Conservation (phyloP, 1,139 yeast genomes). For the Candida frijolesensis region DNA sequence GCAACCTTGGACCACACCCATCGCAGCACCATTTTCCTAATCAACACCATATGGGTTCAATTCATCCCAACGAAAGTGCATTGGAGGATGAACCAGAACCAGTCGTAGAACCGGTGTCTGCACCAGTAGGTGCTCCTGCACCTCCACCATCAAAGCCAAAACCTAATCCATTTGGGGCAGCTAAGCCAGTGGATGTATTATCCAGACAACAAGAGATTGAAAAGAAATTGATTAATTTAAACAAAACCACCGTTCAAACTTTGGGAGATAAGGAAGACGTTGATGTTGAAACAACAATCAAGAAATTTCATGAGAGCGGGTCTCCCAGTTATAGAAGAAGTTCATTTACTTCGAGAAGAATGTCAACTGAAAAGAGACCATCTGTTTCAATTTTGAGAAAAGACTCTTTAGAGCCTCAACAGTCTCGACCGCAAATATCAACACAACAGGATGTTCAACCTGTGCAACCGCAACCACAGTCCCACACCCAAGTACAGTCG, state of each 20-base stretch:
- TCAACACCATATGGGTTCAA: background rate
- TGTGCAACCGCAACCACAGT: background rate
- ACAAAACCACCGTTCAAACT: slow-evolving; percentile 61
- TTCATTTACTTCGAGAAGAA: slow-evolving; percentile 14
- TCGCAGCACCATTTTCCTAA: background rate
- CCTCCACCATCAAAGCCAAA: slow-evolving; percentile 26
- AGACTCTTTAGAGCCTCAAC: slow-evolving; percentile 8
- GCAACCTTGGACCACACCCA: background rate
- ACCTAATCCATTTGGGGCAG: slow-evolving; percentile 48
- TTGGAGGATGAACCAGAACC: background rate
- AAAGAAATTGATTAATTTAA: slow-evolving; percentile 49
- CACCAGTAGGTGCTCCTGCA: slow-evolving; percentile 1
- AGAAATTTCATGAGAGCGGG: slow-evolving; percentile 18
- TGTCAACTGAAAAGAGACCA: slow-evolving; percentile 20
- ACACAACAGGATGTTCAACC: background rate
- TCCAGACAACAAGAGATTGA: slow-evolving; percentile 46
- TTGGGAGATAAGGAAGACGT: slow-evolving; percentile 33
- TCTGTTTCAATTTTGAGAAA: slow-evolving; percentile 23
- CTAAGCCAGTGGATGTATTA: slow-evolving; percentile 48
- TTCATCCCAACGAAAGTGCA: background rate
- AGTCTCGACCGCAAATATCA: background rate
- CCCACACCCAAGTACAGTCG: background rate
- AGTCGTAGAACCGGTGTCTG: background rate
- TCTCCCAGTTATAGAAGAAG: slow-evolving; percentile 19
- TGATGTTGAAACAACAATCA: slow-evolving; percentile 20